These are phyloP conservation scores for Collybia sordida DNA, from an alignment of 768 basidiomycete genomes.

Conservation along the genomic window DNA sequence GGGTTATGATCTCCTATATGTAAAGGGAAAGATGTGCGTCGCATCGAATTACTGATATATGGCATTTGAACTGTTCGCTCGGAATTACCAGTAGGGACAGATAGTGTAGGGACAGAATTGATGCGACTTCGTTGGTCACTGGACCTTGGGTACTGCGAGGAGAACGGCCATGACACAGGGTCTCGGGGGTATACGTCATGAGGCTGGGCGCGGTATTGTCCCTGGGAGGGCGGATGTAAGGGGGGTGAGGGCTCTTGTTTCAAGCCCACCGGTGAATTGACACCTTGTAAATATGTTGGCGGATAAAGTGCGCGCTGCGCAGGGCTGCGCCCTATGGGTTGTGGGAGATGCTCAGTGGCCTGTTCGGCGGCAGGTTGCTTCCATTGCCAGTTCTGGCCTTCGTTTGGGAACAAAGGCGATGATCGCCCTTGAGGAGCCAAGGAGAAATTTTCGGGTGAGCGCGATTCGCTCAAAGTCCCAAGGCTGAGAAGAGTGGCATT, in stretches of 20 bases:
- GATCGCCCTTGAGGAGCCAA: too few relatives aligned
- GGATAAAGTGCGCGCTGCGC: background rate
- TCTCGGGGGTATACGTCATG: too few relatives aligned
- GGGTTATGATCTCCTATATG: background rate
- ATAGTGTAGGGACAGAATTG: background rate
- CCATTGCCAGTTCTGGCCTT: background rate
- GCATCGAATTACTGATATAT: conserved; percentile 15
- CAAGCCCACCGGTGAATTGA: too few relatives aligned
- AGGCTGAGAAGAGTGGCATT: too few relatives aligned
- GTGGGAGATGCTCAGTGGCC: background rate
- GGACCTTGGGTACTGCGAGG: background rate
- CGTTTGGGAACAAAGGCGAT: too few relatives aligned
- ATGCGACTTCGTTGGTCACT: background rate
- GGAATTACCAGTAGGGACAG: background rate
- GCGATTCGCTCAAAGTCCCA: too few relatives aligned
- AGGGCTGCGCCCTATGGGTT: background rate
- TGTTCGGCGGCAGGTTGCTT: background rate
- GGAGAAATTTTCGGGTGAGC: too few relatives aligned
- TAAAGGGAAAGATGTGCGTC: conserved; percentile 13
- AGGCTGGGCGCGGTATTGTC: too few relatives aligned
- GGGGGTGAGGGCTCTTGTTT: too few relatives aligned
- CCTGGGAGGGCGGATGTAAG: too few relatives aligned
- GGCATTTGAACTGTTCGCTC: background rate
- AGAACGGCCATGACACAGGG: too few relatives aligned
- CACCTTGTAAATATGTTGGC: too few relatives aligned